These are phyloP conservation scores for Ascochyta fabae DNA, from an alignment of 2,329 filamentous ascomycete genomes.

Conservation along the genomic window DNA sequence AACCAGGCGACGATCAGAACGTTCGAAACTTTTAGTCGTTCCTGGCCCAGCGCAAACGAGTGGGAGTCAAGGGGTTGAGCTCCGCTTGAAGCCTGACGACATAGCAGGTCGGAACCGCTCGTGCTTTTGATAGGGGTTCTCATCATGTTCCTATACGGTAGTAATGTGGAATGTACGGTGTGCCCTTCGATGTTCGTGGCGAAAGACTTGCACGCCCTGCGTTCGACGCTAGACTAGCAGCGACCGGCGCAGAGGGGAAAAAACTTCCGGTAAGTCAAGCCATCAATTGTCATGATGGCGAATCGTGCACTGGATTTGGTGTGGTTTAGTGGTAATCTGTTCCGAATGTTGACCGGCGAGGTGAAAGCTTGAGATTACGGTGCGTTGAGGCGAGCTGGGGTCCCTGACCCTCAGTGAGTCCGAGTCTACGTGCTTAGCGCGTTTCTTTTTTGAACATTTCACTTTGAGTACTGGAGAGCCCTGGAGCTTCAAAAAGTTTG, in stretches of 20 bases:
- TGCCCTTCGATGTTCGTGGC: background rate
- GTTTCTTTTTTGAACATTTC: too few relatives aligned
- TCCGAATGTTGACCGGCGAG: background rate
- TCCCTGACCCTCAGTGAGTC: too few relatives aligned
- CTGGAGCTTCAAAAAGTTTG: background rate
- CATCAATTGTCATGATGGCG: background rate
- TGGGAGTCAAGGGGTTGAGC: background rate
- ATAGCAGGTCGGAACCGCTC: too few relatives aligned
- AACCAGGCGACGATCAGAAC: background rate
- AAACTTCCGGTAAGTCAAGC: background rate
- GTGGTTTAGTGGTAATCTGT: background rate
- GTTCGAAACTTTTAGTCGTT: background rate
- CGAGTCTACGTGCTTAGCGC: too few relatives aligned
- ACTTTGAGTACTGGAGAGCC: too few relatives aligned
- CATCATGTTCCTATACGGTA: background rate
- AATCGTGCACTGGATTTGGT: background rate
- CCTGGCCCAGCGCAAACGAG: background rate
- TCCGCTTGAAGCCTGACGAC: background rate
- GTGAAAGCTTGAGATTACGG: background rate
- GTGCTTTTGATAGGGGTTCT: too few relatives aligned
- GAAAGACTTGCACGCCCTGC: background rate
- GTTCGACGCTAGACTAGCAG: background rate
- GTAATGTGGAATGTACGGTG: background rate
- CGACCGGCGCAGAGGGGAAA: background rate
- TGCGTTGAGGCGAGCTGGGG: background rate